Conservation (phyloP, 352 stramenopile species). For the Aphanomyces invadans region DNA sequence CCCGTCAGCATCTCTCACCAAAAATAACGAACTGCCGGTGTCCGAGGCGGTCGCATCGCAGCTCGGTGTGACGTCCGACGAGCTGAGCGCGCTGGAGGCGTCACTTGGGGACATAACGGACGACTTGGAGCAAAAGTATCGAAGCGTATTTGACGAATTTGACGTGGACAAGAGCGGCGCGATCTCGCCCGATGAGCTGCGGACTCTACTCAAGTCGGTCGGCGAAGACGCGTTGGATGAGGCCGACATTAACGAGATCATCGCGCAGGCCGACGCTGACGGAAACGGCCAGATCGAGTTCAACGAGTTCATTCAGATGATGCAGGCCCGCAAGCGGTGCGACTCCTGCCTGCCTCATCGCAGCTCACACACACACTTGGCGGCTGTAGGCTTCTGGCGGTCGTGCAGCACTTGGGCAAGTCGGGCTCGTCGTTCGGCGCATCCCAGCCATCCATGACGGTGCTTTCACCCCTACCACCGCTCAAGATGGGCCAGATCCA, state of each 20-base stretch:
- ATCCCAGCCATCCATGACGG: neutral
- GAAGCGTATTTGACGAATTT: conserved; percentile 55
- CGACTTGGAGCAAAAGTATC: conserved; percentile 31
- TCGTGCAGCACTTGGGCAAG: conserved; percentile 59
- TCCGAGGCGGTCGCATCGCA: neutral
- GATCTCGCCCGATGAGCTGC: conserved; percentile 65
- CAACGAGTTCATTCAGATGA: conserved; percentile 66
- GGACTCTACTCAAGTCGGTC: conserved; percentile 41
- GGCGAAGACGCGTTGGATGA: conserved; percentile 69
- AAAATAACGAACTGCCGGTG: neutral
- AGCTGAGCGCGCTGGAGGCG: conserved; percentile 30
- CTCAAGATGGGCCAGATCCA: conserved; percentile 45
- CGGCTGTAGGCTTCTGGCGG: conserved; percentile 40
- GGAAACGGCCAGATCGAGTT: conserved; percentile 73
- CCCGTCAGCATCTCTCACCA: neutral
- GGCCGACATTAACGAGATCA: conserved; percentile 51
- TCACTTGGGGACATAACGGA: conserved; percentile 18
- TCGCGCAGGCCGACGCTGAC: conserved; percentile 59
- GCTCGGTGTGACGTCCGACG: conserved; percentile 21
- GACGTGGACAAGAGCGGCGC: conserved; percentile 69
- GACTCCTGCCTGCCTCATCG: too few species aligned
- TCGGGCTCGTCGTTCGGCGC: neutral
- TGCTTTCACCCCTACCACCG: conserved; percentile 37
- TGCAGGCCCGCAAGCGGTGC: conserved; percentile 61
- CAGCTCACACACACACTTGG: too few species aligned